Percentiles rank a stretch among this genome's conserved stretches.
Conservation (phyloP, 495 filamentous ascomycete genomes). For the Neurospora sp. region DNA sequence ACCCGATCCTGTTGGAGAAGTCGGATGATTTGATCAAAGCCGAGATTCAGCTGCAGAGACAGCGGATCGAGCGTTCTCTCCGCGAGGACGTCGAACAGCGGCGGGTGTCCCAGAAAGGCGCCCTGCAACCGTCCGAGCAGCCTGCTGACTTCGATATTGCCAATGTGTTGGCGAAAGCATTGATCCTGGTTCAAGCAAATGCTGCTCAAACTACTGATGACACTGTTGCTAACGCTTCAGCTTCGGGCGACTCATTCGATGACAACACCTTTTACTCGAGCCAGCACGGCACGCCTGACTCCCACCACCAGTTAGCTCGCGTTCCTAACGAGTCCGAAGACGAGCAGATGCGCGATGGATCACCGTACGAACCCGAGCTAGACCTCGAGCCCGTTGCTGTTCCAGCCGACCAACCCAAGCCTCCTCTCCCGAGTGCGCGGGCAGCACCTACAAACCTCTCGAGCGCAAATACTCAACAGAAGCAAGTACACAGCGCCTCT, state of each 20-base stretch:
- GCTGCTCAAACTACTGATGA: conserved; percentile 41
- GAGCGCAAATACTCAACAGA: conserved; percentile 2
- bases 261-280: conserved; percentile 95
- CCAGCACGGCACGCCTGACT: conserved; percentile 46
- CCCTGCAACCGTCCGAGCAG: conserved; percentile 50
- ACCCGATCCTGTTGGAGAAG: conserved; percentile 75
- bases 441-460: conserved; percentile 2
- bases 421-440: conserved; percentile 5
- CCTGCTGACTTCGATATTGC: conserved; percentile 65
- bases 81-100: conserved; percentile 64
- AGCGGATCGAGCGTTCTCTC: conserved; percentile 67
- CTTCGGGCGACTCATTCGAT: conserved; percentile 71
- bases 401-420: background rate
- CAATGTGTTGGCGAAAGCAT: conserved; percentile 60
- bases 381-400: conserved; percentile 11
- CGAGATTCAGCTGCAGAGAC: conserved; percentile 69
- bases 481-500: conserved; percentile 4
- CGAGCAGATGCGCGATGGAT: conserved; percentile 29
- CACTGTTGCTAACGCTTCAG: conserved; percentile 47
- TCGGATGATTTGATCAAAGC: conserved; percentile 75
- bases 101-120: conserved; percentile 39
- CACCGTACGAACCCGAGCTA: conserved; percentile 23
- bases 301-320: conserved; percentile 26
- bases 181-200: conserved; percentile 50
- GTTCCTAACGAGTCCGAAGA: conserved; percentile 34